Percentiles rank a stretch among this genome's conserved stretches.
Conservation (phyloP, 306 rosid species). For the Prosopis cineraria region DNA sequence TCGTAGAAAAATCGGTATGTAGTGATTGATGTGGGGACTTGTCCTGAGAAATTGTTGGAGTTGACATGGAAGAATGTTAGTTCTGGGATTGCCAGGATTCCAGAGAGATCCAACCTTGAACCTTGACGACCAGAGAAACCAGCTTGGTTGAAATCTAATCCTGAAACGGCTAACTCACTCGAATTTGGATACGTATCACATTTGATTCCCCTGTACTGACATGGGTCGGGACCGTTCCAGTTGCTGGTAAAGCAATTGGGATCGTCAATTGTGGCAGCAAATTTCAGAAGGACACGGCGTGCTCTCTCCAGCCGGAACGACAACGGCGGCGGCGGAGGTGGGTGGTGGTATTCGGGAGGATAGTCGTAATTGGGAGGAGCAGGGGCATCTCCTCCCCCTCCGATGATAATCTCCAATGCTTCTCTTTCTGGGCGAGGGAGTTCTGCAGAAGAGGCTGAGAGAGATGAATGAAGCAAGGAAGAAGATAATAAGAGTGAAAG, state of each 20-base stretch:
- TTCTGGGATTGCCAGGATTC: slow-evolving; percentile 44
- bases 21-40: slow-evolving; percentile 16
- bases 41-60: slow-evolving; percentile 59
- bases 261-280: slow-evolving; percentile 21
- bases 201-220: slow-evolving; percentile 31
- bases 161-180: slow-evolving; percentile 25
- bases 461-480: slow-evolving; percentile 13
- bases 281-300: not conserved
- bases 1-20: slow-evolving; percentile 46
- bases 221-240: slow-evolving; percentile 24
- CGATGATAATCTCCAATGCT: slow-evolving; percentile 47
- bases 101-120: not conserved
- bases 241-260: not conserved
- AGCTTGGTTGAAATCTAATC: slow-evolving; percentile 55
- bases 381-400: slow-evolving; percentile 43
- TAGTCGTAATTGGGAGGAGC: slow-evolving; percentile 38
- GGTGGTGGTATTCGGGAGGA: not conserved
- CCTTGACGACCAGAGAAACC: not conserved
- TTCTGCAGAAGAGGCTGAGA: not conserved
- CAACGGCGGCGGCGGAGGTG: not conserved
- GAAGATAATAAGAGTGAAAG: slow-evolving; percentile 28
- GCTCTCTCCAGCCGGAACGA: slow-evolving; percentile 36
- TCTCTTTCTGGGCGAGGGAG: slow-evolving; percentile 35
- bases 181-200: slow-evolving; percentile 28
- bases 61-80: slow-evolving; percentile 71